Percentiles rank a stretch among this genome's conserved stretches.
Conservation (phyloP, 2,329 filamentous ascomycete species). For the Pyricularia pennisetigena region DNA sequence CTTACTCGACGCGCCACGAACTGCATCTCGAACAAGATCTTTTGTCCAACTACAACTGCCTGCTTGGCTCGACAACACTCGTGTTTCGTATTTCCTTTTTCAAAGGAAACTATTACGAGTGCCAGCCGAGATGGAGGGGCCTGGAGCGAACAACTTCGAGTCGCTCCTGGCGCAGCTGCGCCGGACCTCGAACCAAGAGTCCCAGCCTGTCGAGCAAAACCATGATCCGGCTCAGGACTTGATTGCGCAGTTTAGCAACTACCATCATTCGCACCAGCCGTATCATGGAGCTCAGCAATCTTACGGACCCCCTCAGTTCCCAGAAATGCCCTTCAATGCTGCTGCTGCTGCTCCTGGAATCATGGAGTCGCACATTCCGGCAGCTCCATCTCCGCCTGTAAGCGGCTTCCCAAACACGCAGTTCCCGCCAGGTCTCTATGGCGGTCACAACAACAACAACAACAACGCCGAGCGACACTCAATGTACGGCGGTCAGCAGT, state of each 20-base stretch:
- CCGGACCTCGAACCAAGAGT: slow-evolving; percentile 19
- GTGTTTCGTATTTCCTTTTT: background rate
- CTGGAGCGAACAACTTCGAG: slow-evolving; percentile 21
- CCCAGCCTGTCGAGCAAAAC: slow-evolving; percentile 6
- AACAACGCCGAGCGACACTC: background rate
- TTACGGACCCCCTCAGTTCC: slow-evolving; percentile 7
- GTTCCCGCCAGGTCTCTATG: slow-evolving; percentile 22
- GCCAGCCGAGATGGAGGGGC: slow-evolving; percentile 15
- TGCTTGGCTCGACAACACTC: background rate
- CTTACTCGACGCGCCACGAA: background rate
- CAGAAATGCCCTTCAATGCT: slow-evolving; percentile 11
- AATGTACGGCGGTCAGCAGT: background rate
- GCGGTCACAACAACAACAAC: background rate
- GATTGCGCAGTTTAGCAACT: slow-evolving; percentile 19
- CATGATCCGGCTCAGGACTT: slow-evolving; percentile 16
- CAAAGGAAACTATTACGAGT: background rate
- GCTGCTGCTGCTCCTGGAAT: slow-evolving; percentile 12
- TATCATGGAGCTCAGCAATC: slow-evolving; percentile 14
- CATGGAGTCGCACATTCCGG: slow-evolving; percentile 22
- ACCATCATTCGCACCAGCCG: slow-evolving; percentile 18
- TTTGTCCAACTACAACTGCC: background rate
- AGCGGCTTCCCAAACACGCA: slow-evolving; percentile 27
- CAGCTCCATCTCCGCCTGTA: slow-evolving; percentile 35
- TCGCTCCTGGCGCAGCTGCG: slow-evolving; percentile 31
- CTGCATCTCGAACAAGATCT: background rate